Conservation (phyloP, 148 eudicot species). For the Rhododendron griersonianum region DNA sequence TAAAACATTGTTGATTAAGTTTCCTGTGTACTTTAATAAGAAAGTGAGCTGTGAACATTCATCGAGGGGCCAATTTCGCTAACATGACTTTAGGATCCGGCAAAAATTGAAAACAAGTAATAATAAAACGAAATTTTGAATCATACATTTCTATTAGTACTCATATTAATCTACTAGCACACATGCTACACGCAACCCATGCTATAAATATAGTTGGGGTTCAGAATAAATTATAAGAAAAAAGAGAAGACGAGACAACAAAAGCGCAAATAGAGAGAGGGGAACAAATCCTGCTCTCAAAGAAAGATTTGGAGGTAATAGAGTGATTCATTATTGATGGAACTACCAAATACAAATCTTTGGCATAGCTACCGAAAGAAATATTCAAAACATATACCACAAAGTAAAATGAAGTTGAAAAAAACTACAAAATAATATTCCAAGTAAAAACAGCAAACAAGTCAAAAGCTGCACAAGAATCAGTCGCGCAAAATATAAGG, state of each 20-base stretch:
- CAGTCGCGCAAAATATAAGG: background rate
- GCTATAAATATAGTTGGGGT: background rate
- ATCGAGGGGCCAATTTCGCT: background rate
- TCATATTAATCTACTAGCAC: background rate
- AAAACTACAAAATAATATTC: background rate
- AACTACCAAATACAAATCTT: background rate
- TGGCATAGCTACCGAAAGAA: background rate
- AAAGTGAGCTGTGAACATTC: background rate
- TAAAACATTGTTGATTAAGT: background rate
- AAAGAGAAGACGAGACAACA: background rate
- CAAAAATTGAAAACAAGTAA: background rate
- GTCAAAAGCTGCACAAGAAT: background rate
- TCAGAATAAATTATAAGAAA: background rate
- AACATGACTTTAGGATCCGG: background rate
- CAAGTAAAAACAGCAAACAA: background rate
- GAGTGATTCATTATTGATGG: background rate
- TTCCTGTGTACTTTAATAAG: background rate
- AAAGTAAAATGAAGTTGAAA: background rate
- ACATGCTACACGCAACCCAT: background rate
- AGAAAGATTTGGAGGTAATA: background rate
- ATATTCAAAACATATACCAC: background rate
- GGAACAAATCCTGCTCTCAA: background rate
- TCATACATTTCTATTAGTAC: background rate
- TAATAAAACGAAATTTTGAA: background rate
- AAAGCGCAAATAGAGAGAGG: background rate